A percentile compares a stretch with the other conserved stretches of the same genome.
These are phyloP conservation scores for Ormosia emarginata DNA, from an alignment of 306 rosid species.

Conservation along the genomic window DNA sequence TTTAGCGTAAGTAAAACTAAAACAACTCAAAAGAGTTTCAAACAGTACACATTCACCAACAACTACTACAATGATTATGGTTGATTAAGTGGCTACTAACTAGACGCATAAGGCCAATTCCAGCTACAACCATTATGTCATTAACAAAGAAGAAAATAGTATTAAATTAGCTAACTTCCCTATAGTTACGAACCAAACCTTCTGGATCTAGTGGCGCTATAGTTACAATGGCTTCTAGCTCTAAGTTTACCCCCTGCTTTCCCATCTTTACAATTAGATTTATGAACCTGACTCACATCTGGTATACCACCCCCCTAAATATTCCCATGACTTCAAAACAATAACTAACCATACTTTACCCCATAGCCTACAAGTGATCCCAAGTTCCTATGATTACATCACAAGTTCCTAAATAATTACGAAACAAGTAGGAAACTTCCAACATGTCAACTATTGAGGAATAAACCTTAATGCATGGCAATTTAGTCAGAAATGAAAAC, in stretches of 20 bases:
- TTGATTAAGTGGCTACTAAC: slow-evolving; percentile 8
- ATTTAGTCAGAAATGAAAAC: background rate
- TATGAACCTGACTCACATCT: background rate
- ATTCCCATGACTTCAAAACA: background rate
- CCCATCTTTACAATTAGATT: background rate
- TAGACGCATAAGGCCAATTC: background rate
- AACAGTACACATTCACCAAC: slow-evolving; percentile 17
- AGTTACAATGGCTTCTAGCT: slow-evolving; percentile 38
- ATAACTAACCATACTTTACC: background rate
- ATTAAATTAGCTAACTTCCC: slow-evolving; percentile 34
- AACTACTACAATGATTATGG: slow-evolving; percentile 5
- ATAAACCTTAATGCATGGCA: background rate
- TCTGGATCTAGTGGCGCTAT: slow-evolving; percentile 62
- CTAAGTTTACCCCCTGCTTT: too few relatives aligned
- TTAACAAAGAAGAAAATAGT: background rate
- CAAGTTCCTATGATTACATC: background rate
- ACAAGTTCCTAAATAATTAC: background rate
- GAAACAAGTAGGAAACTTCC: background rate
- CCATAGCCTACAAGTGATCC: background rate
- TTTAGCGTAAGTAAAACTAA: background rate
- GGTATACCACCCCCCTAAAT: background rate
- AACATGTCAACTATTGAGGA: background rate
- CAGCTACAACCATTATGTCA: background rate
- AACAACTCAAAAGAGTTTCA: background rate
- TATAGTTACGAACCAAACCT: slow-evolving; percentile 47